phyloP scores from a whole-genome alignment of 257 asterid species.

The Nyctanthes arbortristis region DNA sequence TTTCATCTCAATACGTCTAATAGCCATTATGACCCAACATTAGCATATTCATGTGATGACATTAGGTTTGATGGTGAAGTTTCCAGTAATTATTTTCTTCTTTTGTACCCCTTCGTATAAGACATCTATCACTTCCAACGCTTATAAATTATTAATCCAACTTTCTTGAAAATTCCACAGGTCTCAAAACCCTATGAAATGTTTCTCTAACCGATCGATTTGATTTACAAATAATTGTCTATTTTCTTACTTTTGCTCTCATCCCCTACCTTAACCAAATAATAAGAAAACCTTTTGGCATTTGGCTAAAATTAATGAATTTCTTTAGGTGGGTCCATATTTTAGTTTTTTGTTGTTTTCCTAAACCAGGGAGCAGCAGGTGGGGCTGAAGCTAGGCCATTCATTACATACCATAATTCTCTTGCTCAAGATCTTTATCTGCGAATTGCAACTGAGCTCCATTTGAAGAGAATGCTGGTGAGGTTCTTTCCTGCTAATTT shows the following conservation, averaged over 20 bases:
- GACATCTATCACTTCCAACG: not conserved
- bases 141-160: not conserved
- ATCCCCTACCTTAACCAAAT: not conserved
- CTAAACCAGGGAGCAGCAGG: slow-evolving; percentile 92
- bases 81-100: too few relatives aligned
- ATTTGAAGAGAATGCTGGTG: slow-evolving; percentile 98
- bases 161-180: not conserved
- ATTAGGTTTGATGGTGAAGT: slow-evolving; percentile 1
- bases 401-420: slow-evolving; percentile 91
- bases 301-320: not conserved
- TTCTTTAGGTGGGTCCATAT: not conserved
- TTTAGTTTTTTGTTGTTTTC: slow-evolving; percentile 30
- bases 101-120: not conserved
- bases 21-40: not conserved
- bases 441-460: slow-evolving; percentile 98
- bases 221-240: not conserved
- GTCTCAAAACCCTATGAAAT: not conserved
- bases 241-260: not conserved
- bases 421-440: slow-evolving; percentile 97
- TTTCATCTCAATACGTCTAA: slow-evolving; percentile 6
- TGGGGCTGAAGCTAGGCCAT: slow-evolving; percentile 99
- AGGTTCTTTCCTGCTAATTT: slow-evolving; percentile 26
- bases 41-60: not conserved
- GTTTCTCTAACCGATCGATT: not conserved
- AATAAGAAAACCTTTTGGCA: not conserved